phyloP scores from a whole-genome alignment of 345 rosid species.

The Sisymbrium altissimum region DNA sequence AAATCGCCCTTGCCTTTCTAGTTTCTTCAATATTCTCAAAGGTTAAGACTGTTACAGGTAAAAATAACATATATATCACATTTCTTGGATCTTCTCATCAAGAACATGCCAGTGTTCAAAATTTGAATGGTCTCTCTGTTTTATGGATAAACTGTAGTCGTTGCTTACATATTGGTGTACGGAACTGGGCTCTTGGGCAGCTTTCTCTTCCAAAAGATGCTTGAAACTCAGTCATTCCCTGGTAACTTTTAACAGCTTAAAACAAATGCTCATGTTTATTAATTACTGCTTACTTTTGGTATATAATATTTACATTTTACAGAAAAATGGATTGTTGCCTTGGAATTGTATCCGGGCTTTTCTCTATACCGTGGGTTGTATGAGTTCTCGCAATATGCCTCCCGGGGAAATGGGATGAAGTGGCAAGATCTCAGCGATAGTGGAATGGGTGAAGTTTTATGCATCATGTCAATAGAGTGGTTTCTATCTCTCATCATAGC shows the following conservation, averaged over 20 bases:
- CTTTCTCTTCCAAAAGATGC: constrained; percentile 55
- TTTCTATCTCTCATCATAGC: constrained; percentile 52
- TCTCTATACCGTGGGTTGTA: constrained; percentile 83
- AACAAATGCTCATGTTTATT: background rate
- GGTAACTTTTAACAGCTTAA: constrained; percentile 34
- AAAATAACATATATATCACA: background rate
- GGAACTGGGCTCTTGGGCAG: constrained; percentile 81
- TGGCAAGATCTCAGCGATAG: constrained; percentile 64
- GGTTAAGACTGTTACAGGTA: constrained; percentile 87
- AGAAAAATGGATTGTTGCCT: constrained; percentile 55
- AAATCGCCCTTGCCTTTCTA: constrained; percentile 69
- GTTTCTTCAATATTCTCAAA: constrained; percentile 60
- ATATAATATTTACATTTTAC: constrained; percentile 12
- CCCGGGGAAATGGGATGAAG: constrained; percentile 57
- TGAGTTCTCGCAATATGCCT: constrained; percentile 58
- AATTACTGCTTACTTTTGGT: background rate
- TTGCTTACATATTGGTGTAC: constrained; percentile 62
- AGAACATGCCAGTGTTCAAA: background rate
- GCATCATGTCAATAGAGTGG: constrained; percentile 76
- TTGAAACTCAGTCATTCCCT: constrained; percentile 65
- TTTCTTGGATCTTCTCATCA: background rate
- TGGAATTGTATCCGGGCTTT: constrained; percentile 94
- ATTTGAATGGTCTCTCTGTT: background rate
- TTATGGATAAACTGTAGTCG: constrained; percentile 42
- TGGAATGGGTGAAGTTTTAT: constrained; percentile 61